Percentiles rank a stretch among this genome's conserved stretches.
These are phyloP conservation scores for Rhodamnia rubescens DNA, from an alignment of 345 rosid genomes.

Conservation along the genomic window DNA sequence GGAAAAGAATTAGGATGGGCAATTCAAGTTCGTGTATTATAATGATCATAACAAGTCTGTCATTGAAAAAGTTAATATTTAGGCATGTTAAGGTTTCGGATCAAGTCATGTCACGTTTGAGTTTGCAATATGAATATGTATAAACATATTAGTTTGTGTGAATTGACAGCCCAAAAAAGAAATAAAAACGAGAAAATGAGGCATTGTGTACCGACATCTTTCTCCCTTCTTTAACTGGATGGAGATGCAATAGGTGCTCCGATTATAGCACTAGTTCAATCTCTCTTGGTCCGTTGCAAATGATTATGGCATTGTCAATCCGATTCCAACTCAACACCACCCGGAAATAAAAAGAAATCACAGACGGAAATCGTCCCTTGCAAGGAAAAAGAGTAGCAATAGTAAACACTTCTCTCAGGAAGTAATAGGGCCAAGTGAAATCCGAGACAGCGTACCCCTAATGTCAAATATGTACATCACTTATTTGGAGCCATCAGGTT, in stretches of 20 bases:
- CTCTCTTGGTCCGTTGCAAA: neutral
- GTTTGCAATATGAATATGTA: neutral
- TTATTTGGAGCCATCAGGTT: neutral
- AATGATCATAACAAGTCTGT: neutral
- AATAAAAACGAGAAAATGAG: neutral
- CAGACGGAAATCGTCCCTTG: neutral
- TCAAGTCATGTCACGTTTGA: neutral
- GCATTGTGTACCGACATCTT: too few relatives aligned
- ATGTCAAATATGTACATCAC: neutral
- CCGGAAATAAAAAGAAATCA: neutral
- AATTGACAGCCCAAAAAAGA: neutral
- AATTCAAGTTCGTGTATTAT: neutral
- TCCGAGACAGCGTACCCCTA: neutral
- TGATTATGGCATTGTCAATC: neutral
- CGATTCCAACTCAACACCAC: neutral
- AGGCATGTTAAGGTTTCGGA: neutral
- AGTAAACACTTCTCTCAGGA: neutral
- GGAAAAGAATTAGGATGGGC: neutral
- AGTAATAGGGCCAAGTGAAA: neutral
- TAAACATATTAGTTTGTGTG: neutral
- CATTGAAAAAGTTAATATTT: neutral
- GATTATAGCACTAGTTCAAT: neutral
- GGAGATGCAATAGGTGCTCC: neutral
- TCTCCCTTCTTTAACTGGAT: neutral
- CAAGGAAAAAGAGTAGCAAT: neutral